Evolutionary conservation across 495 filamentous ascomycete genomes (phyloP), one percentile per base, ranked within the genome.

Genomic region (Aspergillus sclerotioniger): DNA sequence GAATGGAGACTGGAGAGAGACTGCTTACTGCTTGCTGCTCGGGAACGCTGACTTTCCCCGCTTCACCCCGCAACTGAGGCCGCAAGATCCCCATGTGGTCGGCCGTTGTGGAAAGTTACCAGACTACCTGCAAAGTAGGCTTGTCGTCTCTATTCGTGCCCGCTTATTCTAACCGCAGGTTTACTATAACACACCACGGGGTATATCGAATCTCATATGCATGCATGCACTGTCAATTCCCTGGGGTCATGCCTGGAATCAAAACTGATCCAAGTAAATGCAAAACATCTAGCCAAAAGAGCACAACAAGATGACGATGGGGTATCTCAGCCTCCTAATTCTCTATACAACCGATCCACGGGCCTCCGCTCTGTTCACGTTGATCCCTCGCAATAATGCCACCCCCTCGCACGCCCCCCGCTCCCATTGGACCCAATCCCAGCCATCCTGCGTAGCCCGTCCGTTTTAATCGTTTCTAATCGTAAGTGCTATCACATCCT

Each of bases 251-350:
- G 37, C 37, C 12, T 17, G 41, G 13, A 46, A 46, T 20, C 29
- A 43, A 54, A 46, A 29, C 8, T 50, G 29, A 31, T 48, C 37
- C 54, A 35, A 55, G 45, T 37, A 53, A 59, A 59, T 51, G 47
- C 28, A 57, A 57, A 31, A 28, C n/a, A 58, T 65, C 53, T 65
- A 60, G 33, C 62, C 56, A 65, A 58, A 20, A 47, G 48, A 50
- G 21, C 28, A 49, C 15, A 16, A 50, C 44, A 54, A 17, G 32
- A 52, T 41, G 53, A 47, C 41, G 47, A 54, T 55, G 51, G 62
- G 63, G 63, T 62, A 66, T 66, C 63, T 60, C 53, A 52, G 57
- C 51, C 51, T 54, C 57, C 54, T 57, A 48, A 32, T 41, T 43
- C 49, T 62, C 63, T 66, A 66, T 66, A 52, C 56, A 55, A 31